A percentile compares a stretch with the other conserved stretches of the same genome.
These are phyloP conservation scores for Brassica hybrid DNA, from an alignment of 441 rosid genomes.

Conservation along the genomic window DNA sequence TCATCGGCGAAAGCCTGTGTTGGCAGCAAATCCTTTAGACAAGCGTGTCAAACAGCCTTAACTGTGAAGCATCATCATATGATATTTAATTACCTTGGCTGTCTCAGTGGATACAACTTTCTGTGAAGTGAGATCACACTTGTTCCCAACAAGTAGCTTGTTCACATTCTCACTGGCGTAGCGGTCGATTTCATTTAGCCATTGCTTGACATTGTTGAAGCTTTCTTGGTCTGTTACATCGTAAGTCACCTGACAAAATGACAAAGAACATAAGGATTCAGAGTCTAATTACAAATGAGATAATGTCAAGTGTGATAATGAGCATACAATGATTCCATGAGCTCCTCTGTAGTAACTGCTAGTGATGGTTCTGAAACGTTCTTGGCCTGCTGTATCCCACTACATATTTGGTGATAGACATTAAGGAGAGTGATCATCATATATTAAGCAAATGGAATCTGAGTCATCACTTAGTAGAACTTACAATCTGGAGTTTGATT, in stretches of 20 bases:
- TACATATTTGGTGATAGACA: conserved; percentile 18
- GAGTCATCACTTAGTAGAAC: no score
- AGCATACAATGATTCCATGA: conserved; percentile 66
- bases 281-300: no score
- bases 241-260: conserved; percentile 60
- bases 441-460: no score
- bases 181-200: conserved; percentile 81
- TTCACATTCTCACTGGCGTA: conserved; percentile 84
- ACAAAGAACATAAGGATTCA: neutral
- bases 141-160: conserved; percentile 84
- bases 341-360: conserved; percentile 78
- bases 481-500: conserved; percentile 79
- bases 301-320: neutral
- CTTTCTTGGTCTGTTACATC: conserved; percentile 87
- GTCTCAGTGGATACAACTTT: conserved; percentile 77
- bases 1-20: conserved; percentile 56
- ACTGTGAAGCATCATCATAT: no score
- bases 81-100: conserved; percentile 54
- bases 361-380: conserved; percentile 73
- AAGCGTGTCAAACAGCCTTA: no score
- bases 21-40: no score
- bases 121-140: conserved; percentile 69
- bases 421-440: no score
- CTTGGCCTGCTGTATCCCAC: conserved; percentile 82
- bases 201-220: conserved; percentile 81